Conservation (phyloP, 768 basidiomycete genomes). For the Fibroporia radiculosa region DNA sequence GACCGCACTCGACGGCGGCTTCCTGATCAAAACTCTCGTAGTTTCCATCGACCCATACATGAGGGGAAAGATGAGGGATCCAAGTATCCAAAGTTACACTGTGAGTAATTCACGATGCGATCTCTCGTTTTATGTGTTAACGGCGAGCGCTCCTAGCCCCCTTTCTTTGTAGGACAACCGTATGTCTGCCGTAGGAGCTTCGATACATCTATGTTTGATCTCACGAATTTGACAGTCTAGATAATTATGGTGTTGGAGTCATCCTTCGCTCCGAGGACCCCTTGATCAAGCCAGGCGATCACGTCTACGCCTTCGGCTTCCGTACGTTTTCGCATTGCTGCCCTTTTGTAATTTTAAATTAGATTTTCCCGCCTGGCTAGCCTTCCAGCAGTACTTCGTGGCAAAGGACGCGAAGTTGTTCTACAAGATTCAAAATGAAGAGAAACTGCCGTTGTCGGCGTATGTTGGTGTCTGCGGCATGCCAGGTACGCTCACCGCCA, state of each 20-base stretch:
- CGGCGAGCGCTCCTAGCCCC: neutral
- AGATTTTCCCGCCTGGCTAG: conserved; percentile 14
- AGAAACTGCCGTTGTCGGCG: conserved; percentile 39
- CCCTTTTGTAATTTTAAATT: conserved; percentile 27
- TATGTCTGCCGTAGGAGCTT: neutral
- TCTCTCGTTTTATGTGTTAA: neutral
- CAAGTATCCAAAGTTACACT: conserved; percentile 9
- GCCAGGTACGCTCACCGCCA: conserved; percentile 16
- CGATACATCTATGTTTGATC: neutral
- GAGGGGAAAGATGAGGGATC: conserved; percentile 14
- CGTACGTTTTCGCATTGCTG: conserved; percentile 27
- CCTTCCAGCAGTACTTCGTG: conserved; percentile 35
- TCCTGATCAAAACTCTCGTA: conserved; percentile 21
- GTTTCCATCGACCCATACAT: conserved; percentile 18
- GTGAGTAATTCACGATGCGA: neutral
- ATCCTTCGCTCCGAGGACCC: conserved; percentile 21
- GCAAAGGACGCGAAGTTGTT: conserved; percentile 11
- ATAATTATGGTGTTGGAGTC: conserved; percentile 19
- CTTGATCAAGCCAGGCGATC: conserved; percentile 16
- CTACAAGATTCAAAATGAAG: conserved; percentile 30
- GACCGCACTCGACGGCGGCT: conserved; percentile 20
- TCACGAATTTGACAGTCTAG: conserved; percentile 9
- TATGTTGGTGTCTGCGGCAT: conserved; percentile 46
- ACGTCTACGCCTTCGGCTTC: conserved; percentile 18
- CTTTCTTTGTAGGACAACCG: neutral